Evolutionary conservation across 768 basidiomycete genomes (phyloP).

Genomic region (Glaciozyma antarctica): DNA sequence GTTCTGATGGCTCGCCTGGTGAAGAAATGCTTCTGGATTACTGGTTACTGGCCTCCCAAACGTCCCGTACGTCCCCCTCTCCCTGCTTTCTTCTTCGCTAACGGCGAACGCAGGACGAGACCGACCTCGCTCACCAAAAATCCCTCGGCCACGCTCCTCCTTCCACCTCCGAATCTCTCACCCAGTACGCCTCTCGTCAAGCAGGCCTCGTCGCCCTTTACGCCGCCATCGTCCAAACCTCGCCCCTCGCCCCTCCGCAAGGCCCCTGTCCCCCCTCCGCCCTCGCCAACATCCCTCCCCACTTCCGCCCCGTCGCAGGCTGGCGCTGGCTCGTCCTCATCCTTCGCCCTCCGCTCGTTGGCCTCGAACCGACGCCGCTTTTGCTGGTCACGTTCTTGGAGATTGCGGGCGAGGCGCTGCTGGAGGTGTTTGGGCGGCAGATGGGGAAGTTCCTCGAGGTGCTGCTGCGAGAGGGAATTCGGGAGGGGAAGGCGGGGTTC

Average conservation of each 20-base stretch:
- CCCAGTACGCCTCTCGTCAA: conserved; percentile 23
- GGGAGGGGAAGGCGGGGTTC: conserved; percentile 27
- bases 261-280: neutral
- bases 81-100: neutral
- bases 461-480: conserved; percentile 28
- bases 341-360: conserved; percentile 27
- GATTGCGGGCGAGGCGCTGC: conserved; percentile 17
- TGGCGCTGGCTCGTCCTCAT: conserved; percentile 30
- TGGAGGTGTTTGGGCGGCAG: conserved; percentile 27
- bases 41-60: conserved; percentile 56
- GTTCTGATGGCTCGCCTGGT: conserved; percentile 76
- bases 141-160: conserved; percentile 37
- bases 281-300: conserved; percentile 20
- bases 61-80: conserved; percentile 42
- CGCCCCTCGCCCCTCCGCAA: conserved; percentile 22
- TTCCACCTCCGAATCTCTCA: conserved; percentile 9
- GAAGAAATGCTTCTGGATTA: conserved; percentile 80
- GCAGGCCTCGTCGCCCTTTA: conserved; percentile 24
- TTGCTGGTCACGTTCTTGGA: conserved; percentile 29
- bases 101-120: conserved; percentile 37
- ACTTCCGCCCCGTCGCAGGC: conserved; percentile 32
- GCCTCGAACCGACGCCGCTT: conserved; percentile 29
- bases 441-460: conserved; percentile 23
- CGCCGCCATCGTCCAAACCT: conserved; percentile 20
- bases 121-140: conserved; percentile 42